phyloP scores from a whole-genome alignment of 1,284 basidiomycete genomes.

The Baeospora myosura region DNA sequence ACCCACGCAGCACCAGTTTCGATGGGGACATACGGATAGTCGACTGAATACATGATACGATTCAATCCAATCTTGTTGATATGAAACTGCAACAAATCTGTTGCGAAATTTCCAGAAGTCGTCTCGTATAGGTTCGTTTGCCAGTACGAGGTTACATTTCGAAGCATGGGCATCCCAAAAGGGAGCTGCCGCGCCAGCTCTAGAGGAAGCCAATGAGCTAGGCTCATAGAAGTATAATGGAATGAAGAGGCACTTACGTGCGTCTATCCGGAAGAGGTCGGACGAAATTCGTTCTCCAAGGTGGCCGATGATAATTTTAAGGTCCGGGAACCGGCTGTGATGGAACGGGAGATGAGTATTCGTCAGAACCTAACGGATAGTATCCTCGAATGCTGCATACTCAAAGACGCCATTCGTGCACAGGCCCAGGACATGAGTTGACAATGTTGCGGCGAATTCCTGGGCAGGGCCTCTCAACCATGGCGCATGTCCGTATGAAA shows the following conservation, averaged over 20 bases:
- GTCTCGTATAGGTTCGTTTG: constrained; percentile 35
- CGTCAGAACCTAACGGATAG: no score
- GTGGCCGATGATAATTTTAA: constrained; percentile 35
- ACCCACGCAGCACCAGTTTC: constrained; percentile 23
- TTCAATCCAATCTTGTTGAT: constrained; percentile 31
- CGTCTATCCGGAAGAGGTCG: constrained; percentile 32
- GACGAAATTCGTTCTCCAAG: constrained; percentile 36
- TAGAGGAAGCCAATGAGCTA: no score
- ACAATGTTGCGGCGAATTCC: constrained; percentile 31
- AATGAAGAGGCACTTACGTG: constrained; percentile 20
- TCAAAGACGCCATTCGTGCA: constrained; percentile 34
- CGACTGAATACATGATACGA: constrained; percentile 34
- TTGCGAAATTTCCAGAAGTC: constrained; percentile 37
- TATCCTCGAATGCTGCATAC: no score
- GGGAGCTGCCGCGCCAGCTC: constrained; percentile 22
- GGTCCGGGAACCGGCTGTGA: constrained; percentile 33
- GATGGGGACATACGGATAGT: constrained; percentile 32
- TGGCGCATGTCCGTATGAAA: constrained; percentile 25
- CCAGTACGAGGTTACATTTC: constrained; percentile 33
- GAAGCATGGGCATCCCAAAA: constrained; percentile 32
- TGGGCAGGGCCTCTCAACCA: constrained; percentile 28
- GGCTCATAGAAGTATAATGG: neutral
- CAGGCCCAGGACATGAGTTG: constrained; percentile 33
- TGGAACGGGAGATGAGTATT: neutral
- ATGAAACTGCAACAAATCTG: constrained; percentile 31